Evolutionary conservation across 2,329 filamentous ascomycete species (phyloP), one percentile per base, ranked within the genome.

Genomic region (Alternaria consortialis): DNA sequence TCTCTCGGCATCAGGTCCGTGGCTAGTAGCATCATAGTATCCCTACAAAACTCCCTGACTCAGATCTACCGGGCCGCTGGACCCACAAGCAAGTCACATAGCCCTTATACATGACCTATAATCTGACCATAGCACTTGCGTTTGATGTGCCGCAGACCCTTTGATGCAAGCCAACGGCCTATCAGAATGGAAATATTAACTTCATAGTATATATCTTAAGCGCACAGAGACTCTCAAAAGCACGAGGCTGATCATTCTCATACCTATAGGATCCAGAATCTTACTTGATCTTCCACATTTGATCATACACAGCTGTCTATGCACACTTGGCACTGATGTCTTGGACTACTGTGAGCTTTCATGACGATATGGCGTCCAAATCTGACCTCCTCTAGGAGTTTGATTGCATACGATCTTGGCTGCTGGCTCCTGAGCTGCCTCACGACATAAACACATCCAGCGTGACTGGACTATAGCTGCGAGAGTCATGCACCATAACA

Each of bases 61-160:
- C 57, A 48, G 69, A 69, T 74, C 65, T 52, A 53, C 65, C 65
- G 64, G 68, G 36, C 64, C 65, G 66, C 56, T 52, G 48, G 54
- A 51, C 53, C 59, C 61, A 67, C 29, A 50, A 43, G 55, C 32
- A 50, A 66, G 51, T 61, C 59, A 52, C 58, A 57, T 36, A 56
- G 25, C 44, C 60, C 64, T 62, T 62, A 44, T 43, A 32, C 42
- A 57, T 48, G 50, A 50, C 58, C 63, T 46, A 34, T 27, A 43
- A 32, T 63, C 64, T 60, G 61, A 64, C 56, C 53, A 64, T 64
- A 64, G 67, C 43, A 64, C 62, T 52, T 39, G 40, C 50, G 32
- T 60, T 56, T 58, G 50, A 63, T 64, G 60, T 53, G 55, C 54
- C 62, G 62, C 44, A 63, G 56, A 61, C 59, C 62, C 40, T 53